A percentile compares a stretch with the other conserved stretches of the same genome.
These are phyloP conservation scores for Dictyostelium brefeldianum DNA, from an alignment of 78 protist species.

Conservation along the genomic window DNA sequence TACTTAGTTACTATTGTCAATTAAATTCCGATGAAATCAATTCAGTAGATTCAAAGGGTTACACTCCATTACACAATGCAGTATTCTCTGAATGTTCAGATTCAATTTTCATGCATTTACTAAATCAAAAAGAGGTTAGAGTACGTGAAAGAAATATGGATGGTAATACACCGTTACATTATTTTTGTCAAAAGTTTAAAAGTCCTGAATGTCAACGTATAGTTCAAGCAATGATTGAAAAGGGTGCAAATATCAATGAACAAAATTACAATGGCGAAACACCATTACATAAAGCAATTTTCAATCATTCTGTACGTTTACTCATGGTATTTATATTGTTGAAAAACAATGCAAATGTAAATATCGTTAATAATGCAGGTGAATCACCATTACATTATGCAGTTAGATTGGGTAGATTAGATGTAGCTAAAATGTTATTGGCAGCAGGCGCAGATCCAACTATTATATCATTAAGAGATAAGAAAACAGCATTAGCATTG, in stretches of 20 bases:
- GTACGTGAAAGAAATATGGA: constrained; percentile 49
- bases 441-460: constrained; percentile 82
- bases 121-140: not conserved
- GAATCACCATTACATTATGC: constrained; percentile 84
- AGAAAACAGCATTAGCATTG: constrained; percentile 42
- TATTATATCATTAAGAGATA: not conserved
- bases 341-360: constrained; percentile 79
- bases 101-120: constrained; percentile 22
- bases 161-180: constrained; percentile 85
- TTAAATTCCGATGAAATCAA: constrained; percentile 60
- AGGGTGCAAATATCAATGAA: constrained; percentile 80
- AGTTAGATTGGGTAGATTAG: constrained; percentile 82
- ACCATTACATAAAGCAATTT: constrained; percentile 84
- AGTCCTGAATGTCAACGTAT: constrained; percentile 79
- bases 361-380: constrained; percentile 51
- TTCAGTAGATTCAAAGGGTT: constrained; percentile 45
- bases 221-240: constrained; percentile 62
- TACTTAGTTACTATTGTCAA: constrained; percentile 34
- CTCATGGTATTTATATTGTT: constrained; percentile 65
- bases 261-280: constrained; percentile 82
- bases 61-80: constrained; percentile 71
- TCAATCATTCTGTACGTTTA: constrained; percentile 75
- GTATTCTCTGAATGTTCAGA: constrained; percentile 42
- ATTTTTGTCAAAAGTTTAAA: constrained; percentile 78
- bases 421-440: constrained; percentile 64